Evolutionary conservation across 148 eudicot species (phyloP).

Genomic region (Nepenthes gracilis): DNA sequence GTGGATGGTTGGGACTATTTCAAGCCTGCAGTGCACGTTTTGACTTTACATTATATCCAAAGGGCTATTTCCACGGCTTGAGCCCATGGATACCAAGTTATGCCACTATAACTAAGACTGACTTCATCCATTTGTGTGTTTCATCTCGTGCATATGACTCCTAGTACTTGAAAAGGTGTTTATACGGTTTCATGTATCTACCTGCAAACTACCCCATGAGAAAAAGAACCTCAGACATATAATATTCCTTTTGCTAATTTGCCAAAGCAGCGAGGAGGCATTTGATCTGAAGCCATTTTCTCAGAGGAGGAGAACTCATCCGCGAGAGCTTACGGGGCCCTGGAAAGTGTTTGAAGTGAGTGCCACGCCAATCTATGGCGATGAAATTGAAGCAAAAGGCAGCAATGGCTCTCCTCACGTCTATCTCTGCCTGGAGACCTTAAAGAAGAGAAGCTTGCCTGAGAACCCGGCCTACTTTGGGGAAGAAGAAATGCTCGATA

Average conservation of each 20-base stretch:
- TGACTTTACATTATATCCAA: too few relatives aligned
- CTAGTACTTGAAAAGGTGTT: too few relatives aligned
- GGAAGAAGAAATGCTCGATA: conserved; percentile 84
- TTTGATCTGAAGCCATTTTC: conserved; percentile 86
- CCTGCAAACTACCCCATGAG: too few relatives aligned
- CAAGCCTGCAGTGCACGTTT: too few relatives aligned
- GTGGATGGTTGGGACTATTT: too few relatives aligned
- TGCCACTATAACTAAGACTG: too few relatives aligned
- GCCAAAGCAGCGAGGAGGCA: conserved; percentile 48
- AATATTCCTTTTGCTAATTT: background rate
- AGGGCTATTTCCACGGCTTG: too few relatives aligned
- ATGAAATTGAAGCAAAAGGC: conserved; percentile 36
- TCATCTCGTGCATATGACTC: too few relatives aligned
- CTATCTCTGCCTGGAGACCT: conserved; percentile 76
- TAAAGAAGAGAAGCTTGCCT: conserved; percentile 77
- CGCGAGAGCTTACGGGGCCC: conserved; percentile 66
- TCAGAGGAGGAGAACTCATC: conserved; percentile 66
- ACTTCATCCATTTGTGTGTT: too few relatives aligned
- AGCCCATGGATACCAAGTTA: too few relatives aligned
- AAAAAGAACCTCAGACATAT: too few relatives aligned
- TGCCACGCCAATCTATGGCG: conserved; percentile 80
- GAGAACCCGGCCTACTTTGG: conserved; percentile 57
- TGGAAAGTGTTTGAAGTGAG: conserved; percentile 99
- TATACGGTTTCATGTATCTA: too few relatives aligned
- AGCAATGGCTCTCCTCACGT: conserved; percentile 49